phyloP scores from a whole-genome alignment of 192 early-diverging fungal species.

The Haplosporangium gracile region DNA sequence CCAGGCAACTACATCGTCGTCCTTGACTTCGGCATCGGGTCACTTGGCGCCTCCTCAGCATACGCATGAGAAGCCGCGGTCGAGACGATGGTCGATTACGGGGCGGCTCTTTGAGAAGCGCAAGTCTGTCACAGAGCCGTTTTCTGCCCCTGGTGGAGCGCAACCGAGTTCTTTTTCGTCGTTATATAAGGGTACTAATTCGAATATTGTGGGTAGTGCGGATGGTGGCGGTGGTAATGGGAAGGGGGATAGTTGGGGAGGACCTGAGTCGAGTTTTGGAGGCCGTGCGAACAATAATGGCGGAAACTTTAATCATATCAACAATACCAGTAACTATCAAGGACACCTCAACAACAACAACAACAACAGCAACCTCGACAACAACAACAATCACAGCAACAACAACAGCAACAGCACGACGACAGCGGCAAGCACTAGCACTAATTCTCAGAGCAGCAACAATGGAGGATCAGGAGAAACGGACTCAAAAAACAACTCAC shows the following conservation, averaged over 20 bases:
- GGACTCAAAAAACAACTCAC: background rate
- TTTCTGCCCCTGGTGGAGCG: background rate
- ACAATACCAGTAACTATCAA: background rate
- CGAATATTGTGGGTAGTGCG: background rate
- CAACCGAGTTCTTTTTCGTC: background rate
- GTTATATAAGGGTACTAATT: background rate
- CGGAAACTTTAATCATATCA: background rate
- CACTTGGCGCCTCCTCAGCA: slow-evolving; percentile 13
- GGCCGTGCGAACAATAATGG: background rate
- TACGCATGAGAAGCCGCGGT: background rate
- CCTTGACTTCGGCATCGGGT: slow-evolving; percentile 10
- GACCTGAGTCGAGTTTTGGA: background rate
- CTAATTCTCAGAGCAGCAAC: background rate
- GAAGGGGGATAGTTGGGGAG: background rate
- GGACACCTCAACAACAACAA: background rate
- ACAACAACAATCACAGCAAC: background rate
- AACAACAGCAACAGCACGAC: background rate
- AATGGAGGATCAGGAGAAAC: background rate
- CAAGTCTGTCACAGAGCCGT: slow-evolving; percentile 17
- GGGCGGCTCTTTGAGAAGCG: slow-evolving; percentile 30
- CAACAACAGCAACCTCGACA: background rate
- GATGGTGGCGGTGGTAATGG: background rate
- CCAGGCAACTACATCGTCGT: background rate
- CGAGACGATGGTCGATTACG: slow-evolving; percentile 32
- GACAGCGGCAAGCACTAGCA: no score